phyloP scores from a whole-genome alignment of 768 basidiomycete species.

The Phylloporus sp. region DNA sequence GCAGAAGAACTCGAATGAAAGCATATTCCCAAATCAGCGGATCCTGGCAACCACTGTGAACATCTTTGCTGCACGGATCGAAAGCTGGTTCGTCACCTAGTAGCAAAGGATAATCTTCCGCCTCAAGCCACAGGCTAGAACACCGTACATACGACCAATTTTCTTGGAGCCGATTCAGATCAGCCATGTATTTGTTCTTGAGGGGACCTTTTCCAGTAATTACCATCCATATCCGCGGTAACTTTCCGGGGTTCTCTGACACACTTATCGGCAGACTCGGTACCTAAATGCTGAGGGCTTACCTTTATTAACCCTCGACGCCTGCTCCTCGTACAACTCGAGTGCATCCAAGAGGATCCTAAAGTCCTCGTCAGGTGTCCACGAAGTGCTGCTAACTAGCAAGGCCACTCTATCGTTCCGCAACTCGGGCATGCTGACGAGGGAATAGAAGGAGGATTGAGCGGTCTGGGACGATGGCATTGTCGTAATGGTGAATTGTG shows the following conservation, averaged over 20 bases:
- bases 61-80: not conserved
- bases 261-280: not conserved
- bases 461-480: constrained; percentile 21
- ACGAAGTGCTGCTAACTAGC: constrained; percentile 88
- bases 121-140: constrained; percentile 82
- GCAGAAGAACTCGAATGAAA: constrained; percentile 88
- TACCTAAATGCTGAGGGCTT: not conserved
- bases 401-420: constrained; percentile 78
- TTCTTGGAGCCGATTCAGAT: constrained; percentile 53
- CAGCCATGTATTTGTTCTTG: constrained; percentile 64
- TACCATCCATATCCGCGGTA: constrained; percentile 78
- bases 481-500: constrained; percentile 50
- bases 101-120: constrained; percentile 83
- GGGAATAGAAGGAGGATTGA: constrained; percentile 16
- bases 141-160: constrained; percentile 75
- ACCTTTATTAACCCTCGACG: constrained; percentile 30
- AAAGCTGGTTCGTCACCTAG: constrained; percentile 49
- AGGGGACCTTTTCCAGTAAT: constrained; percentile 91
- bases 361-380: constrained; percentile 98
- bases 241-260: constrained; percentile 20
- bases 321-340: constrained; percentile 59
- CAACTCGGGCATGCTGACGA: constrained; percentile 39
- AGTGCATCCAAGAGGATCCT: constrained; percentile 75
- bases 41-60: constrained; percentile 45
- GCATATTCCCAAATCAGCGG: constrained; percentile 88